Conservation (phyloP, 345 rosid species). For the Eucalyptus melliodora region DNA sequence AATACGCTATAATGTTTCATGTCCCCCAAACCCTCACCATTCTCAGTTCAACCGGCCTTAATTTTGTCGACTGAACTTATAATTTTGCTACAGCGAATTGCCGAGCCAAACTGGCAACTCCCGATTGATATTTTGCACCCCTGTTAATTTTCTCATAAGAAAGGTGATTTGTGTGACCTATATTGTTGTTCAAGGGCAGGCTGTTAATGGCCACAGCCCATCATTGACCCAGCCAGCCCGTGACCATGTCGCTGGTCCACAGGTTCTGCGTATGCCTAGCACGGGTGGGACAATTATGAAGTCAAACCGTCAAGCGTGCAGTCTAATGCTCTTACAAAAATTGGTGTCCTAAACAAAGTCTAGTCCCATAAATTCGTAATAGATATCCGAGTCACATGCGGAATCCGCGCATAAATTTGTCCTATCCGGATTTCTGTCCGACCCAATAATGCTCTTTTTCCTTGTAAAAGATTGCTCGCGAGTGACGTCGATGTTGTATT, state of each 20-base stretch:
- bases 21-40: background rate
- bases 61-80: background rate
- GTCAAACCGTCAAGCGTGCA: background rate
- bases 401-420: background rate
- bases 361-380: background rate
- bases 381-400: background rate
- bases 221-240: background rate
- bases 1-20: background rate
- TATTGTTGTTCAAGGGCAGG: background rate
- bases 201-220: background rate
- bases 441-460: background rate
- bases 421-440: background rate
- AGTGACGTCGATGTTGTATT: background rate
- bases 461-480: background rate
- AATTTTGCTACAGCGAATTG: background rate
- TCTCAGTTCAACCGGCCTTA: background rate
- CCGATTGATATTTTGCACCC: background rate
- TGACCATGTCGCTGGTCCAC: background rate
- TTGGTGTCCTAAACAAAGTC: background rate
- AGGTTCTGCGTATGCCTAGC: background rate
- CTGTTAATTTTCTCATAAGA: background rate
- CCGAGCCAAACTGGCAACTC: background rate
- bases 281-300: background rate
- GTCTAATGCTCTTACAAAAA: background rate
- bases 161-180: background rate